Base-by-base conservation (phyloP, 345 rosid genomes). In the Lenwebbia sp. region DNA sequence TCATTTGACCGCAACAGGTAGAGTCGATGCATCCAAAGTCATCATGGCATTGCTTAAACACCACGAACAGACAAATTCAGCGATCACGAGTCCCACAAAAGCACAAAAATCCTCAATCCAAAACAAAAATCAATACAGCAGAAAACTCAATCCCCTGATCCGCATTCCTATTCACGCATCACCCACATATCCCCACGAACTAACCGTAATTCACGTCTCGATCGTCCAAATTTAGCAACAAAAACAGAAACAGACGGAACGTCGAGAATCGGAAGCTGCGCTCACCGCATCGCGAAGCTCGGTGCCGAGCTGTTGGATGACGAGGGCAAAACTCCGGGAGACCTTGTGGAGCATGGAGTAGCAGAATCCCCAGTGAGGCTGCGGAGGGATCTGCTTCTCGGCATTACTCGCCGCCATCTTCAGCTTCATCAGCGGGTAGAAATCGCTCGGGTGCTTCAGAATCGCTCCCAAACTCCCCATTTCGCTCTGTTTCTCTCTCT, bases 301-400 rank as follows among this genome's bases (percentile, higher is more conserved):
- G 81, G 95, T 49, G 26, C 89, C 93, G 9, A 97, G 96, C 93
- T 97, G 99, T 88, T 96, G 99, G 83, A 97, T 95, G 58, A 96
- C 99, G 87, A 96, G 93, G 74, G 90, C 94, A 76, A 97, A 97
- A 92, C 98, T 95, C 5, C 98, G 93, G 88, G 99, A 96, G 54
- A 97, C 99, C 89, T 95, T 96, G 84, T 91, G 97, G 82, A 97
- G 98, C 98, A 96, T 95, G 6, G 96, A 86, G 87, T 96, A 97
- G 89, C 98, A 96, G 88, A 95, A 97, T 13, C 87, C 96, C 99
- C 99, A 95, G 90, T 94, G 98, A 83, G 98, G 97, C 88, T 94
- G 92, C 6, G 89, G 89, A 9, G 99, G 99, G 94, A 96, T 97
- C 95, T 96, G 98, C 91, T 94, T 96, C 93, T 90, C 95, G 0